Base-by-base conservation (phyloP, 495 filamentous ascomycete genomes). In the Tetracladium marchalianum region DNA sequence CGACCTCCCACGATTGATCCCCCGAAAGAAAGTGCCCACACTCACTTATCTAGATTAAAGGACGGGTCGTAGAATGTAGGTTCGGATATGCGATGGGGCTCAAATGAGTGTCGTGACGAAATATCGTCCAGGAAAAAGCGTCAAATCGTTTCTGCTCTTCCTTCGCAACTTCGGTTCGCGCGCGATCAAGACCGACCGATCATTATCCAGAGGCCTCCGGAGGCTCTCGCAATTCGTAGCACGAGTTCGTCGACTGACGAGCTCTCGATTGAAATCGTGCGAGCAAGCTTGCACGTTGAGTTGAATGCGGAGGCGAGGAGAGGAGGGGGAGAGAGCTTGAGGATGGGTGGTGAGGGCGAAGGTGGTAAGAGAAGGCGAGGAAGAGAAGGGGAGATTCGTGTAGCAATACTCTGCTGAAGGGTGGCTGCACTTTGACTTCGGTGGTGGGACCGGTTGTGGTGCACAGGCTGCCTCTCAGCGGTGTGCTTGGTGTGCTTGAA, bases 51-150 rank as follows among this genome's bases (percentile, higher is more conserved):
- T 38, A 50, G 43, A 57, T 61, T 53, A 51, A 42, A 39, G 38
- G 41, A 53, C 50, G 36, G 18, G 41, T 48, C 41, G 47, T 49
- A 56, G 39, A 53, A 39, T 32, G 31, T 16, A 57, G 38, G 40
- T 41, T 33, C 41, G 15, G 36, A 13, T 24, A n/a, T 15, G 41
- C 17, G 47, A 43, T n/a, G 52, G 33, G 47, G 40, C 52, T 60
- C 62, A 69, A 68, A 66, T 48, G 68, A 71, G 67, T 59, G 68
- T 62, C 59, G 65, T 51, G 68, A 70, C 67, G 67, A 66, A 51
- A 51, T 51, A 31, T 59, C 56, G 56, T 56, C 56, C 37, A 31
- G 16, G 40, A 52, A 46, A 50, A 38, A 40, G 31, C 47, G 15
- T 33, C 32, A 41, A 35, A 31, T 48, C 45, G 37, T 38, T 41